Conservation (phyloP, 495 filamentous ascomycete genomes). For the Xylaria telfairii region DNA sequence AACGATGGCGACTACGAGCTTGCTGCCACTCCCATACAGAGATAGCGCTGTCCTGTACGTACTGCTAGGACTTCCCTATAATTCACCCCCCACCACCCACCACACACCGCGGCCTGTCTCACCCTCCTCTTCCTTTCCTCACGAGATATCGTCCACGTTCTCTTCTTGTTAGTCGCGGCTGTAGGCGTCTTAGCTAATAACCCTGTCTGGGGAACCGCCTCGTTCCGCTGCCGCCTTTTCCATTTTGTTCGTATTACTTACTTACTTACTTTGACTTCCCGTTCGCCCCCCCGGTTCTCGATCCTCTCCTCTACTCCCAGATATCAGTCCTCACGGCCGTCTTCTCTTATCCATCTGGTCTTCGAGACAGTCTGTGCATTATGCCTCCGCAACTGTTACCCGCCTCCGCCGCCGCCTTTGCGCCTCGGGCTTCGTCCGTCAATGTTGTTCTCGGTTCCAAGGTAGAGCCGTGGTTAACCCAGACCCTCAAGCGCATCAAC, state of each 20-base stretch:
- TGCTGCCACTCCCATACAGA: too few species aligned
- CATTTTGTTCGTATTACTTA: slow-evolving; percentile 46
- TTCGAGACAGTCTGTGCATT: slow-evolving; percentile 38
- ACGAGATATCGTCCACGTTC: slow-evolving; percentile 55
- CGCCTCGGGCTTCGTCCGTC: slow-evolving; percentile 85
- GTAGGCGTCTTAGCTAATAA: slow-evolving; percentile 63
- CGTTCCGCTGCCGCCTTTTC: slow-evolving; percentile 59
- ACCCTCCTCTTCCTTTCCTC: slow-evolving; percentile 56
- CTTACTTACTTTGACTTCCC: slow-evolving; percentile 28
- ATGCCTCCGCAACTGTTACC: slow-evolving; percentile 95
- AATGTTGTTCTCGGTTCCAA: slow-evolving; percentile 93
- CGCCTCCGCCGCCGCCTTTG: slow-evolving; percentile 95
- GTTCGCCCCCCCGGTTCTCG: slow-evolving; percentile 28
- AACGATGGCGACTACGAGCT: slow-evolving; percentile 26
- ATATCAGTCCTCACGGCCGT: slow-evolving; percentile 26
- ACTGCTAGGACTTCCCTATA: slow-evolving; percentile 40
- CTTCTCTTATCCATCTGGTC: neutral
- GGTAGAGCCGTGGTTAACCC: slow-evolving; percentile 97
- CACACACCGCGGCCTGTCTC: slow-evolving; percentile 43
- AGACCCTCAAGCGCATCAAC: slow-evolving; percentile 96
- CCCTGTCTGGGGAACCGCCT: slow-evolving; percentile 63
- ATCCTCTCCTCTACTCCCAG: slow-evolving; percentile 31
- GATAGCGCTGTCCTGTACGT: too few species aligned
- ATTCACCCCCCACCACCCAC: slow-evolving; percentile 49
- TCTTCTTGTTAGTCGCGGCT: slow-evolving; percentile 58